Conservation (phyloP, 768 basidiomycete species). For the Trametes villosa region DNA sequence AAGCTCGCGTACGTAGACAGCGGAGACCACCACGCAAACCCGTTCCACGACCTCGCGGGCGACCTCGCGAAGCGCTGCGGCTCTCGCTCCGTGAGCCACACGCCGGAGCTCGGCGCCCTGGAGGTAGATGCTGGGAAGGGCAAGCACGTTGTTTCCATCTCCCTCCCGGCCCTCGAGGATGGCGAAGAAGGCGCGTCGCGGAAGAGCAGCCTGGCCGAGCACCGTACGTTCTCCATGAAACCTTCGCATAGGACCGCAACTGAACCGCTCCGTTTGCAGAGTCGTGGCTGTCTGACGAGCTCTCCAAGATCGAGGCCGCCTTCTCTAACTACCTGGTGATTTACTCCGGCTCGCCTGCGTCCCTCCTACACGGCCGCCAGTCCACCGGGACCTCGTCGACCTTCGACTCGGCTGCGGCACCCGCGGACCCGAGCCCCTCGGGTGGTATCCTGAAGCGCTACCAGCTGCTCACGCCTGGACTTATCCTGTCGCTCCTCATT, state of each 20-base stretch:
- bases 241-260: not conserved
- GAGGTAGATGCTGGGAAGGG: conserved; percentile 48
- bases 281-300: conserved; percentile 40
- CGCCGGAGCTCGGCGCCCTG: conserved; percentile 4
- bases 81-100: conserved; percentile 46
- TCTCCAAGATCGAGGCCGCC: conserved; percentile 49
- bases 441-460: conserved; percentile 74
- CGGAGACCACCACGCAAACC: conserved; percentile 30
- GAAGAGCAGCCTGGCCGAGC: conserved; percentile 51
- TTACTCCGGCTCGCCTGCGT: conserved; percentile 55
- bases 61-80: conserved; percentile 57
- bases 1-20: conserved; percentile 65
- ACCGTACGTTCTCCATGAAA: conserved; percentile 46
- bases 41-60: conserved; percentile 44
- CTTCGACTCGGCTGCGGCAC: conserved; percentile 17
- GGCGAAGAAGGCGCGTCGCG: conserved; percentile 46
- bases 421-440: conserved; percentile 43
- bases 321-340: conserved; percentile 70
- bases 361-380: conserved; percentile 49
- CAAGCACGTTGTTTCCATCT: conserved; percentile 63
- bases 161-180: conserved; percentile 50
- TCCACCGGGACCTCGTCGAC: conserved; percentile 14
- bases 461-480: conserved; percentile 76
- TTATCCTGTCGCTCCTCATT: conserved; percentile 69
- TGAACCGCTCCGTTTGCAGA: conserved; percentile 16